A percentile compares a stretch with the other conserved stretches of the same genome.
Conservation (phyloP, 176 grass and related monocot genomes). For the Oryza nivara region DNA sequence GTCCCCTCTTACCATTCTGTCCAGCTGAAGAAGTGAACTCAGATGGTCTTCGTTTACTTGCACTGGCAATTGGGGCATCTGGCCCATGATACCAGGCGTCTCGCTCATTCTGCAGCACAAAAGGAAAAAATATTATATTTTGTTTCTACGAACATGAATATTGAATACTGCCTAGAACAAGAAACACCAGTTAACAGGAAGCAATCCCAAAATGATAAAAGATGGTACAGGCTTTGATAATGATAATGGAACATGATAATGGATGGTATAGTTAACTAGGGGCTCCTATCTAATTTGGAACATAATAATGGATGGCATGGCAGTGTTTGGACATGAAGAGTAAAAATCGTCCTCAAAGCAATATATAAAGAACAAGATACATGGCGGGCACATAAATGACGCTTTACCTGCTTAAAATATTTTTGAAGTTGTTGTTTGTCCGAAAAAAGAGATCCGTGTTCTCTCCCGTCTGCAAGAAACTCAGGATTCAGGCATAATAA, state of each 20-base stretch:
- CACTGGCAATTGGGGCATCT: conserved; percentile 62
- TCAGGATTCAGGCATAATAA: conserved; percentile 35
- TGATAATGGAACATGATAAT: neutral
- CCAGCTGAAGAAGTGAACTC: conserved; percentile 62
- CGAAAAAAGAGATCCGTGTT: conserved; percentile 64
- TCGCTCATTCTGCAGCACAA: conserved; percentile 60
- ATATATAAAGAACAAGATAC: neutral
- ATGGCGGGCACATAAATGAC: neutral
- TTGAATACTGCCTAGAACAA: neutral
- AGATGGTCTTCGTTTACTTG: conserved; percentile 68
- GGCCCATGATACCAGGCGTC: conserved; percentile 73
- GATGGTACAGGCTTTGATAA: neutral
- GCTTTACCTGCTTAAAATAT: conserved; percentile 80
- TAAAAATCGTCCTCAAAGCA: neutral
- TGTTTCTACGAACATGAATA: neutral
- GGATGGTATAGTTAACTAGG: neutral
- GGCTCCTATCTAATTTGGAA: neutral
- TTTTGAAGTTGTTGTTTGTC: conserved; percentile 70
- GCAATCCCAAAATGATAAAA: neutral
- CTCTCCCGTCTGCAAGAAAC: conserved; percentile 61
- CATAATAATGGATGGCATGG: neutral
- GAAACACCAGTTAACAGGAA: neutral
- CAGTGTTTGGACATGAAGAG: neutral
- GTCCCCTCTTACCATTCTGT: conserved; percentile 67
- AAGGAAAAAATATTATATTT: neutral